These are phyloP conservation scores for Lentithecium fluviatile DNA, from an alignment of 495 filamentous ascomycete genomes.

Conservation along the genomic window DNA sequence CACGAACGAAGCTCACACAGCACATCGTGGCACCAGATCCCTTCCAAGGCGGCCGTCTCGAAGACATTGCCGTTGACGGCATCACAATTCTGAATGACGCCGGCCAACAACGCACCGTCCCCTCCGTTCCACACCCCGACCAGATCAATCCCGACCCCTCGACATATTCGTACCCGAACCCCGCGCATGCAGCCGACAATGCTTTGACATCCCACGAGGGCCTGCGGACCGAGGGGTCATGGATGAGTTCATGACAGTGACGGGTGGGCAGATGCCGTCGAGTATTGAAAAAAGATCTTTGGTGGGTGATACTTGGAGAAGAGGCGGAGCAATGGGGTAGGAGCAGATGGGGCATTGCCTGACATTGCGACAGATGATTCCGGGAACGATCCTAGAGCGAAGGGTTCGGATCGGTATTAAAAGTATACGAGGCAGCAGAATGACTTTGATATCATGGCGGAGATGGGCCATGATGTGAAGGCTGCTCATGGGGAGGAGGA, in stretches of 20 bases:
- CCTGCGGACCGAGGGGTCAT: conserved; percentile 48
- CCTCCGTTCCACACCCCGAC: conserved; percentile 57
- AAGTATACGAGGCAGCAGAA: conserved; percentile 20
- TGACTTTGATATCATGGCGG: not conserved
- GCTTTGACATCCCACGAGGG: conserved; percentile 53
- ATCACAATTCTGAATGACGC: conserved; percentile 57
- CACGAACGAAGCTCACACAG: not conserved
- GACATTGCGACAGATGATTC: conserved; percentile 5
- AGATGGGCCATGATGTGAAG: conserved; percentile 13
- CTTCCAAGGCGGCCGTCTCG: conserved; percentile 45
- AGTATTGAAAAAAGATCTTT: conserved; percentile 51
- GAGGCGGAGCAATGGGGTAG: not conserved
- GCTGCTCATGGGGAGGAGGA: conserved; percentile 31
- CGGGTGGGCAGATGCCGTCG: conserved; percentile 50
- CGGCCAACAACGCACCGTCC: conserved; percentile 52
- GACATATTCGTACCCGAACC: conserved; percentile 35
- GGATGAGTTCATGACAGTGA: conserved; percentile 54
- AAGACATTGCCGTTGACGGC: conserved; percentile 55
- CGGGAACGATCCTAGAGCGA: not conserved
- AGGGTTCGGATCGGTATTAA: conserved; percentile 7
- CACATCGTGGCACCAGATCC: conserved; percentile 20
- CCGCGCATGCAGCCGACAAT: conserved; percentile 54
- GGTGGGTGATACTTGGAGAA: conserved; percentile 33
- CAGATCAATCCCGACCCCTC: conserved; percentile 44
- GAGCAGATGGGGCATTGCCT: not conserved